These are phyloP conservation scores for Boletus rubropictus DNA, from an alignment of 768 basidiomycete genomes.

Conservation along the genomic window DNA sequence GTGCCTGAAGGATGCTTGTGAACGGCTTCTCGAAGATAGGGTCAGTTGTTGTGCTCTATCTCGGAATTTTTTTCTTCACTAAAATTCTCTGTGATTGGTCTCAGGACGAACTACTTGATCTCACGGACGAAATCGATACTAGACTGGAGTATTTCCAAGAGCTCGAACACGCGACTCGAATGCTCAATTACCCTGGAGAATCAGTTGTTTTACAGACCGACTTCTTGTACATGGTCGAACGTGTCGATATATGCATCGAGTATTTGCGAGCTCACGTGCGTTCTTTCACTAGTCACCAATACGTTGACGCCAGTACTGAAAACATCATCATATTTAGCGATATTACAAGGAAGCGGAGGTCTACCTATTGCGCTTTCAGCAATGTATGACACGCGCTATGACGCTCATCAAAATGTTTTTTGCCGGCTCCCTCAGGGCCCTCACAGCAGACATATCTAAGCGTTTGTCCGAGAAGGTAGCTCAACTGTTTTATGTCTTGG, in stretches of 20 bases:
- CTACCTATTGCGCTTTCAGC: conserved; percentile 94
- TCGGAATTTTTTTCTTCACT: neutral
- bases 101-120: conserved; percentile 69
- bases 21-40: conserved; percentile 83
- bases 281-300: conserved; percentile 2
- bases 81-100: neutral
- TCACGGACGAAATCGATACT: conserved; percentile 77
- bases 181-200: conserved; percentile 92
- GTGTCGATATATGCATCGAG: conserved; percentile 90
- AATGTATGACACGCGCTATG: conserved; percentile 98
- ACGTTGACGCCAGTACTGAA: conserved; percentile 1
- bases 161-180: conserved; percentile 85
- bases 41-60: conserved; percentile 39
- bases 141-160: conserved; percentile 92
- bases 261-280: conserved; percentile 83
- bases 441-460: conserved; percentile 72
- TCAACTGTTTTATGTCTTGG: neutral
- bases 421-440: conserved; percentile 72
- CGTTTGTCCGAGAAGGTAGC: conserved; percentile 69
- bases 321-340: conserved; percentile 43
- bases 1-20: conserved; percentile 87
- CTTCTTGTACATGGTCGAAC: conserved; percentile 94
- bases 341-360: conserved; percentile 90
- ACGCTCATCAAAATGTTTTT: conserved; percentile 98
- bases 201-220: conserved; percentile 85